phyloP scores from a whole-genome alignment of 129 eudicot genomes.

The sunflower (Helianthus annuus) region HanXRQr2.0-SUNRISE NC_035439.2:104243981-104244480 shows the following conservation, averaged over 20 bases:
- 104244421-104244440: slow-evolving; percentile 45
- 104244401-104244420: slow-evolving; percentile 41
- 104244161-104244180: too few species aligned
- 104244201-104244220: neutral
- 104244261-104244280: slow-evolving; percentile 64
- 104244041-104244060: too few species aligned
- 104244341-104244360: slow-evolving; percentile 60
- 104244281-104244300: slow-evolving; percentile 54
- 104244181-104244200: neutral
- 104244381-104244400: slow-evolving; percentile 50
- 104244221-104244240: slow-evolving; percentile 8
- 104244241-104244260: slow-evolving; percentile 72
- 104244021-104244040: too few species aligned
- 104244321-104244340: slow-evolving; percentile 52
- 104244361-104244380: slow-evolving; percentile 64
- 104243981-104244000: too few species aligned
- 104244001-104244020: too few species aligned
- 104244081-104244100: too few species aligned
- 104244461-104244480: slow-evolving; percentile 43
- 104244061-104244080: too few species aligned
- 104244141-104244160: too few species aligned
- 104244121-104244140: too few species aligned
- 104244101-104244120: too few species aligned
- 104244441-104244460: slow-evolving; percentile 50
- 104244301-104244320: slow-evolving; percentile 48